These are phyloP conservation scores for Cichorium intybus DNA, from an alignment of 140 eudicot genomes.

Conservation along the genomic window DNA sequence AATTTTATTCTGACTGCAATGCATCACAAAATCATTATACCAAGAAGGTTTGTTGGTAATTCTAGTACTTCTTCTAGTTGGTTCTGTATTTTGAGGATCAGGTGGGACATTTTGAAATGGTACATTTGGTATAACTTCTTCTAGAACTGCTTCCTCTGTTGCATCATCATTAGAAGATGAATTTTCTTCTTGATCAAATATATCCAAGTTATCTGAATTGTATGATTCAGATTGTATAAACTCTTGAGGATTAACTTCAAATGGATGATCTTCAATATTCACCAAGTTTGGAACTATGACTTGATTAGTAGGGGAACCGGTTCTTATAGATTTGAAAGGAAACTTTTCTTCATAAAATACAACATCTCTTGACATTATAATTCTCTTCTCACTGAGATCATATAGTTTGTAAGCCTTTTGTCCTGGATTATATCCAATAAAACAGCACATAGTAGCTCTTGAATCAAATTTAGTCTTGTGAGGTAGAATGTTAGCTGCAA, in stretches of 20 bases:
- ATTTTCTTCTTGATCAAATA: too few relatives aligned
- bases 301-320: background rate
- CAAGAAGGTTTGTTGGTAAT: too few relatives aligned
- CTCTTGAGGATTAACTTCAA: too few relatives aligned
- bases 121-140: too few relatives aligned
- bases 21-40: background rate
- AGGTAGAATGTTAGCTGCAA: background rate
- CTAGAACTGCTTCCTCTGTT: too few relatives aligned
- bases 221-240: too few relatives aligned
- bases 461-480: background rate
- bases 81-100: background rate
- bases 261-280: background rate
- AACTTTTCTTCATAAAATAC: too few relatives aligned
- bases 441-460: background rate
- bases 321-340: background rate
- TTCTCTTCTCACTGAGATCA: background rate
- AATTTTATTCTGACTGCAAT: background rate
- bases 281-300: background rate
- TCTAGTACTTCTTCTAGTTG: too few relatives aligned
- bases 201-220: too few relatives aligned
- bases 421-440: background rate
- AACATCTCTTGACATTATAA: background rate
- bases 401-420: background rate
- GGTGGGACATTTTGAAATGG: too few relatives aligned
- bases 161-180: too few relatives aligned